Evolutionary conservation across 768 basidiomycete species (phyloP), one percentile per base, ranked within the genome.

Genomic region (Mycena vulgaris): DNA sequence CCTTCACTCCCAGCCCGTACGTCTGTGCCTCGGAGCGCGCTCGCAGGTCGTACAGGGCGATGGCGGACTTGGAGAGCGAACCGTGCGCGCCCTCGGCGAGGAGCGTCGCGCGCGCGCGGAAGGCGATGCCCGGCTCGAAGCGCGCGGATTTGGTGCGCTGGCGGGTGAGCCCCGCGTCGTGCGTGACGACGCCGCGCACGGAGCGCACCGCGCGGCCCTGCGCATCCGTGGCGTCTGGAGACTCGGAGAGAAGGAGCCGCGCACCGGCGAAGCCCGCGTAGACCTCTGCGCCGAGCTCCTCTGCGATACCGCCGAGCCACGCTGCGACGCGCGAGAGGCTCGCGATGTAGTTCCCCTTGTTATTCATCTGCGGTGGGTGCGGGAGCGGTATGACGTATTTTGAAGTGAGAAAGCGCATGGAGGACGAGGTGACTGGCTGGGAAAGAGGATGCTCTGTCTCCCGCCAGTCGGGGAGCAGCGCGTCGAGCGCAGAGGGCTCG

Each of bases 251-350:
- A 0, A 98, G 87, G 17, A 98, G 80, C 35, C 90, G 88, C 0
- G 97, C 93, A n/a, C 94, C 98, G 0, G 96, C 95, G 75, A 99
- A 99, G 6, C 98, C 97, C 2, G 98, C 94, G 78, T 99, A 99
- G 28, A 99, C 91, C 79, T 99, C 98, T 31, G 98, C 95, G 30
- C 96, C 97, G 53, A 85, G 85, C 59, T 86, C 85, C 71, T 98
- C 97, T 0, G 97, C 97, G 33, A 98, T 88, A 62, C 86, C 81
- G 3, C 90, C 94, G 1, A 99, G 88, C 97, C 97, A 99, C 5
- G 94, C 89, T 0, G 95, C 93, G 70, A 98, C 91, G 37, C 89
- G 90, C 0, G 95, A 96, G 33, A 99, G 89, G 2, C 96, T 97
- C 45, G 94, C 83, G 77, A 99, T 91, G 80, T 95, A 98, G 82